Evolutionary conservation across 441 rosid genomes (phyloP).

Genomic region (Pelargonium myrrhifolium): DNA sequence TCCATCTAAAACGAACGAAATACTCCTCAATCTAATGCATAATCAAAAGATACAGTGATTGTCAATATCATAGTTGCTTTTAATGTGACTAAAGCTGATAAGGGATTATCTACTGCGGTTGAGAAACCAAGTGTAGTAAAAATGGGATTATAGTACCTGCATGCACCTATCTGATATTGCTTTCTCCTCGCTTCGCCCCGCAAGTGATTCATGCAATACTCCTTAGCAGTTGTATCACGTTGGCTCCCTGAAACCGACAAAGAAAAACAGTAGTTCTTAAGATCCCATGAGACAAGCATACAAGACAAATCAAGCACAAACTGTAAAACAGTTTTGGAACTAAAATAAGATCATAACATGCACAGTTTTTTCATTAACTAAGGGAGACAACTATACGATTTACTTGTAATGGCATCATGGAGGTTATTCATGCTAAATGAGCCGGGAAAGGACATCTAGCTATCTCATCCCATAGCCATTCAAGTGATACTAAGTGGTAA

Average conservation of each 20-base stretch:
- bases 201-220: neutral
- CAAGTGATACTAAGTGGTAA: too few species aligned
- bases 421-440: neutral
- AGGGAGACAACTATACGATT: neutral
- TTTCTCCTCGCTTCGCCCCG: neutral
- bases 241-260: conserved; percentile 2
- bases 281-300: neutral
- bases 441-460: neutral
- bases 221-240: neutral
- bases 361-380: neutral
- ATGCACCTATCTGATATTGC: neutral
- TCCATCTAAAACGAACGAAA: neutral
- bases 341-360: neutral
- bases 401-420: neutral
- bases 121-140: neutral
- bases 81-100: neutral
- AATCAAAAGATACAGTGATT: neutral
- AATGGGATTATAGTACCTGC: too few species aligned
- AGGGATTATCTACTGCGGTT: conserved; percentile 1
- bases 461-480: neutral
- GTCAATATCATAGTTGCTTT: neutral
- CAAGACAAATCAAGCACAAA: neutral
- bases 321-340: neutral
- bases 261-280: neutral
- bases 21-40: neutral